Evolutionary conservation across 148 eudicot species (phyloP), one percentile per base, ranked within the genome.

Genomic region (Spergularia marina): DNA sequence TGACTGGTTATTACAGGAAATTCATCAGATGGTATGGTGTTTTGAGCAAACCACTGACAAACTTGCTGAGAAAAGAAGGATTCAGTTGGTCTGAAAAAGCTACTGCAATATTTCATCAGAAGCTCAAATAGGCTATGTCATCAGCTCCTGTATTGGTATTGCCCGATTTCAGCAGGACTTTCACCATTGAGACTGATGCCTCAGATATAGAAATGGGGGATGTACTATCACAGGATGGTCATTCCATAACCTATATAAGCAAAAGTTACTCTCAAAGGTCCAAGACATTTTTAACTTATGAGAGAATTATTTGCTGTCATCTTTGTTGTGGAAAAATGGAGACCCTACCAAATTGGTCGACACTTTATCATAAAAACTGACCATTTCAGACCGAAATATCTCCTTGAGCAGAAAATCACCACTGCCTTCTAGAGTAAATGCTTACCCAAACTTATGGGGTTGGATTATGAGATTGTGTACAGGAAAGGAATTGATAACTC

Each of bases 331-430:
- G 73, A 70, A 8, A 70, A 53, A 36, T 70, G 73, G 59, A 68
- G 23, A 20, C 72, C 55, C 0, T 51, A 68, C 15, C 15, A 51
- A 4, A 9, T 20, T 10, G 57, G 56, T 1, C 21, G 36, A 2
- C 72, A 68, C n/a, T 11, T 68, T 25, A 13, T 10, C 6, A 68
- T 70, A 21, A 70, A 53, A 15, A 70, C 73, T 13, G 44, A 70
- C 41, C 73, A 70, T 70, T 70, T 70, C 44, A 70, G 73, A 20
- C 73, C 53, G 2, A 70, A 70, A 10, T 70, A 70, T 21, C 8
- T 70, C 10, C 15, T 70, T 17, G 73, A 70, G 7, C 60, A 70
- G 20, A 70, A 70, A 40, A 52, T 70, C 3, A 53, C 44, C 8
- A 70, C 44, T 0, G 11, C 4, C 1, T 70, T 70, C 9, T 62